Evolutionary conservation across 768 basidiomycete genomes (phyloP), one percentile per base, ranked within the genome.

Genomic region (Crucibulum laeve): DNA sequence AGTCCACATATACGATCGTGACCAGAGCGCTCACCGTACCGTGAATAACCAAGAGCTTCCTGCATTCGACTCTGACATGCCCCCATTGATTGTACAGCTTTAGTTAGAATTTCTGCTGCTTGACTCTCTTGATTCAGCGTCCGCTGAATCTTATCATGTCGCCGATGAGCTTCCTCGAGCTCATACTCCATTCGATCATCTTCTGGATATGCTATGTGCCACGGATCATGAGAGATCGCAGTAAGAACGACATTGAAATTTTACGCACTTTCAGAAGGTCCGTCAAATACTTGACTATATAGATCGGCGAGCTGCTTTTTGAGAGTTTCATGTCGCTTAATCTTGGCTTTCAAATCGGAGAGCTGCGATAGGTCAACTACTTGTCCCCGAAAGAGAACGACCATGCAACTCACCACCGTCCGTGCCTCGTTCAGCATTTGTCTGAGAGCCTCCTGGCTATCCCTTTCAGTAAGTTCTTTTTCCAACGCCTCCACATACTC

Each of bases 401-500:
- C n/a, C 25, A 32, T 21, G 19, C 7, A 5, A 54, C 63, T 36
- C 42, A 76, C 74, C 46, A 62, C 65, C 24, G 40, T 37, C 35
- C 58, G 58, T 3, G 68, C 74, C 23, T 70, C 68, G 3, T 51
- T 40, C 17, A 66, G 44, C 45, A 72, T 57, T 17, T 53, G 58
- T 4, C 63, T 49, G 25, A 68, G 50, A 35, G 59, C 53, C 37
- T 53, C 53, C 30, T 53, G 59, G 24, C 56, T 61, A 25, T 67
- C 63, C 49, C 62, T 60, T 53, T 69, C 68, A 5, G 58, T 53
- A 53, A 68, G 56, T 50, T 73, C 71, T 8, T 59, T 54, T 44
- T 73, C 66, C 44, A 76, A 46, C 1, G 72, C 71, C 43, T 71
- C 71, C 3, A 73, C 61, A 45, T 70, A 76, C 48, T 73, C 70